Evolutionary conservation across 2,329 filamentous ascomycete genomes (phyloP).

Genomic region (Decorospora gaudefroyi): DNA sequence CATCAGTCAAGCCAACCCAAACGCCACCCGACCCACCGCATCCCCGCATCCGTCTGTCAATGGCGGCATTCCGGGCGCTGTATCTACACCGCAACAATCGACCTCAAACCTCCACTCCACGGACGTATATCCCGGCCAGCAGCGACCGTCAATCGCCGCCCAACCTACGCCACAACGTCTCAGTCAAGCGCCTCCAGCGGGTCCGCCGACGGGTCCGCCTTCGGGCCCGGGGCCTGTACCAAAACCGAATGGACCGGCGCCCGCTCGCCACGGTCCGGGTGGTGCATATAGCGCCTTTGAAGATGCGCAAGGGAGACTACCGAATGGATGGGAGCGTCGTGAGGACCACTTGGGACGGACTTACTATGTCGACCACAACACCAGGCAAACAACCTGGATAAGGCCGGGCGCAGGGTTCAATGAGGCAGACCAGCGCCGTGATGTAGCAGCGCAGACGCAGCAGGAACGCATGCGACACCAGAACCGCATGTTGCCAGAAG

Average conservation of each 20-base stretch:
- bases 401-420: constrained; percentile 80
- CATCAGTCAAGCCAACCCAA: constrained; percentile 58
- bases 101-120: constrained; percentile 44
- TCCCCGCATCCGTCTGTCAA: constrained; percentile 47
- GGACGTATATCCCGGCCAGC: constrained; percentile 45
- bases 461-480: constrained; percentile 92
- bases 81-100: constrained; percentile 49
- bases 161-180: constrained; percentile 35
- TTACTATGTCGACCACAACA: constrained; percentile 98
- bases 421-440: constrained; percentile 73
- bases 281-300: constrained; percentile 82
- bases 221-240: constrained; percentile 27
- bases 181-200: constrained; percentile 37
- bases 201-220: constrained; percentile 53
- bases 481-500: constrained; percentile 92
- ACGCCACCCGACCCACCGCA: constrained; percentile 47
- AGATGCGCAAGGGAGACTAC: constrained; percentile 89
- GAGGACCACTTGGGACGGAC: constrained; percentile 94
- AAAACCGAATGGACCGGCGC: constrained; percentile 50
- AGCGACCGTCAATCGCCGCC: constrained; percentile 31
- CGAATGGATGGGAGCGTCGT: constrained; percentile 91
- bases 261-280: constrained; percentile 37
- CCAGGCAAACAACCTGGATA: constrained; percentile 94
- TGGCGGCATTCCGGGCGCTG: constrained; percentile 40
- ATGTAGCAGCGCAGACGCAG: constrained; percentile 88